Evolutionary conservation across 768 basidiomycete genomes (phyloP).

Genomic region (Panaeolus papilionaceus): DNA sequence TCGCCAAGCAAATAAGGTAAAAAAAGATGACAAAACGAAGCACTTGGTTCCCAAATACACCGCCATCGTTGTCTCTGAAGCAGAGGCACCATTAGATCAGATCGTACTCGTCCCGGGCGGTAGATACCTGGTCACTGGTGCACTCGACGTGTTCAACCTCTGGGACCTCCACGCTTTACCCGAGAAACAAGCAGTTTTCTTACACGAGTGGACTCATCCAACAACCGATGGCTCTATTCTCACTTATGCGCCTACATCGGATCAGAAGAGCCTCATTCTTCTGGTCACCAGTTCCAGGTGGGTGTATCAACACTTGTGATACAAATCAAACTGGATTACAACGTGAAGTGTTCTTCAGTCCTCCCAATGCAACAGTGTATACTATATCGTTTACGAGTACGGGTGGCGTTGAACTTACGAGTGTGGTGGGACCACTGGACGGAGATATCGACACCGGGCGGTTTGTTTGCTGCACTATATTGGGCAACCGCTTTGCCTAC

Average conservation of each 20-base stretch:
- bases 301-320: background rate
- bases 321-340: background rate
- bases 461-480: background rate
- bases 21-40: background rate
- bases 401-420: background rate
- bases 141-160: background rate
- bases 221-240: background rate
- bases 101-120: background rate
- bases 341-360: background rate
- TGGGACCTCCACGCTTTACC: background rate
- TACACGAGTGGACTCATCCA: background rate
- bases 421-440: background rate
- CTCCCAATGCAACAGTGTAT: background rate
- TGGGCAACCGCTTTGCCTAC: background rate
- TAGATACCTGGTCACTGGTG: background rate
- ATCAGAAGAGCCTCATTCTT: background rate
- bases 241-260: background rate
- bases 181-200: background rate
- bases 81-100: background rate
- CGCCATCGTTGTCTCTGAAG: background rate
- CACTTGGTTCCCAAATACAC: background rate
- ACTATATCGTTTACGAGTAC: background rate
- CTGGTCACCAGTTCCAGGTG: background rate
- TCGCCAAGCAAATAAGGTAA: background rate
- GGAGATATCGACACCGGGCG: background rate